Conservation (phyloP, 2,329 filamentous ascomycete genomes). For the Fusarium anguioides region DNA sequence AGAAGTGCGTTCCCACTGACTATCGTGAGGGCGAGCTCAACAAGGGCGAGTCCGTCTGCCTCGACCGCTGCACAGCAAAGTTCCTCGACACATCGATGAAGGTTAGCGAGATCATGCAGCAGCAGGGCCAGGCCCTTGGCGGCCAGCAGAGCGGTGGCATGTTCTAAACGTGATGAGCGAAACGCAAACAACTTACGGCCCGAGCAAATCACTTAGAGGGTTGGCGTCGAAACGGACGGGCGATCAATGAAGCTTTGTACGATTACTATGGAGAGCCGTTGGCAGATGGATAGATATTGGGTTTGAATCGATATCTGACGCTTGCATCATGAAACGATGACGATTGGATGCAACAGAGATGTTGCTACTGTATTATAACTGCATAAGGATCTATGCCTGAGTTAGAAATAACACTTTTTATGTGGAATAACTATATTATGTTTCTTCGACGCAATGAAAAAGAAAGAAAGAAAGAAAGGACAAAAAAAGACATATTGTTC, state of each 20-base stretch:
- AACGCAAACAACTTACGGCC: neutral
- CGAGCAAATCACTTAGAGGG: conserved; percentile 4
- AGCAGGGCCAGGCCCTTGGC: conserved; percentile 76
- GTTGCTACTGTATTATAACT: conserved; percentile 43
- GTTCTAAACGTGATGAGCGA: conserved; percentile 40
- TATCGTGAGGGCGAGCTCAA: conserved; percentile 98
- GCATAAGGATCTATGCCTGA: conserved; percentile 39
- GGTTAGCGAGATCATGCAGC: conserved; percentile 96
- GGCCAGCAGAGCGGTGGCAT: conserved; percentile 49
- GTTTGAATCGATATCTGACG: conserved; percentile 31
- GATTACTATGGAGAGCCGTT: conserved; percentile 30
- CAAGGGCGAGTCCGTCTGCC: conserved; percentile 98
- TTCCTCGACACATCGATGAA: conserved; percentile 99
- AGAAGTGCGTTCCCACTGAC: conserved; percentile 91
- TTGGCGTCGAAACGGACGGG: neutral
- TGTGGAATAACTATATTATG: conserved; percentile 26
- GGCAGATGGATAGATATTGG: conserved; percentile 26
- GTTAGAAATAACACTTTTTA: conserved; percentile 33
- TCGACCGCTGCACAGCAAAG: conserved; percentile 96
- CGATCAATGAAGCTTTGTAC: conserved; percentile 21
- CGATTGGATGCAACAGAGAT: conserved; percentile 19
- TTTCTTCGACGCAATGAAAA: conserved; percentile 22
- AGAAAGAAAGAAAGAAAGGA: conserved; percentile 19
- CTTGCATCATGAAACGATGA: conserved; percentile 35
- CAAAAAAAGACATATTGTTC: conserved; percentile 8